Evolutionary conservation across 2,329 filamentous ascomycete species (phyloP).

Genomic region (Tolypocladium inflatum): DNA sequence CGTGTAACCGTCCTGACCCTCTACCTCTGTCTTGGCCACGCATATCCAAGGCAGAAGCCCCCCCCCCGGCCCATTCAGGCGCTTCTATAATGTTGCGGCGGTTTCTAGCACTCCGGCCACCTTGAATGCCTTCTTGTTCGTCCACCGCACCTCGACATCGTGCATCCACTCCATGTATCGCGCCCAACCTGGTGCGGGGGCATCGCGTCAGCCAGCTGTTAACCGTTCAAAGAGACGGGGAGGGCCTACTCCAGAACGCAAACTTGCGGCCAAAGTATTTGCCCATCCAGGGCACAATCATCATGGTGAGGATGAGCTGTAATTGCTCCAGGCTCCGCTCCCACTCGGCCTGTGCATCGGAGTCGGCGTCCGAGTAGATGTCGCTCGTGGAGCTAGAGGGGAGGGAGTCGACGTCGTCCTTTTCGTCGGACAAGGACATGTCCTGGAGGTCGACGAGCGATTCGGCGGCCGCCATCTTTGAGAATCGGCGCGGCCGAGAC

Average conservation of each 20-base stretch:
- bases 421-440: constrained; percentile 34
- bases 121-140: constrained; percentile 54
- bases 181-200: constrained; percentile 61
- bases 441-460: constrained; percentile 43
- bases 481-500: not conserved
- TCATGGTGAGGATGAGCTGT: constrained; percentile 87
- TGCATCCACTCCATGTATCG: constrained; percentile 95
- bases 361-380: constrained; percentile 48
- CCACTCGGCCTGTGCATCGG: constrained; percentile 92
- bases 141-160: constrained; percentile 59
- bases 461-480: constrained; percentile 26
- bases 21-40: not conserved
- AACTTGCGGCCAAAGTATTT: constrained; percentile 94
- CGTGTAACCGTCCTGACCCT: not conserved
- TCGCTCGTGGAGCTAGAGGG: constrained; percentile 53
- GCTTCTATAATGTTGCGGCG: constrained; percentile 39
- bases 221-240: not conserved
- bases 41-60: not conserved
- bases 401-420: constrained; percentile 54
- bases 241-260: constrained; percentile 83
- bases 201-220: not conserved
- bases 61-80: not conserved
- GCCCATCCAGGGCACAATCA: constrained; percentile 84
- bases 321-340: constrained; percentile 88
- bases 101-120: constrained; percentile 54